Evolutionary conservation across 2,329 filamentous ascomycete species (phyloP).

Genomic region (Cryphonectria parasitica): DNA sequence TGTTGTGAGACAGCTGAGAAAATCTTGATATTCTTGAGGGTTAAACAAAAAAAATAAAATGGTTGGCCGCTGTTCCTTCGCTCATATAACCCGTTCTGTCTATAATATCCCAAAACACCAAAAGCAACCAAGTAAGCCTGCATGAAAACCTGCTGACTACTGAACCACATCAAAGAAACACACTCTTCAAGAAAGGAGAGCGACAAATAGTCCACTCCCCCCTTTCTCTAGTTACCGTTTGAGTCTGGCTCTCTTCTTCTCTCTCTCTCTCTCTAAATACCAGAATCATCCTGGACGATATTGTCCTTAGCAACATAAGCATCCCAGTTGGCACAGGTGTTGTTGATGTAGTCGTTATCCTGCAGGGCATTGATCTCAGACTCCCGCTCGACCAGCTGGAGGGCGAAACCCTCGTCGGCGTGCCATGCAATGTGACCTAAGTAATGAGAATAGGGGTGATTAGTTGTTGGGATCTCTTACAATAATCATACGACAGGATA

Average conservation of each 20-base stretch:
- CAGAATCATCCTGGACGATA: conserved; percentile 39
- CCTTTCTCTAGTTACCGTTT: too few species aligned
- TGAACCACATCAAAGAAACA: not conserved
- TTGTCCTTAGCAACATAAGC: conserved; percentile 33
- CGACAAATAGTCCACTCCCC: not conserved
- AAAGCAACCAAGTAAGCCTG: not conserved
- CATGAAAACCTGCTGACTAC: too few species aligned
- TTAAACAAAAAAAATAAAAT: not conserved
- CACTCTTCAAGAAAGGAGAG: too few species aligned
- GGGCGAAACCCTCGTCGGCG: conserved; percentile 47
- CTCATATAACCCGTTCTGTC: not conserved
- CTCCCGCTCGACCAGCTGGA: conserved; percentile 45
- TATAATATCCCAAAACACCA: not conserved
- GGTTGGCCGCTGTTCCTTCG: not conserved
- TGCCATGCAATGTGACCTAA: conserved; percentile 38
- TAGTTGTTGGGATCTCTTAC: not conserved
- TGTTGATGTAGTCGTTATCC: conserved; percentile 34
- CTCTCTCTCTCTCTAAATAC: conserved; percentile 34
- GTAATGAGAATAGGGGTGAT: not conserved
- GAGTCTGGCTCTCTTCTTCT: too few species aligned
- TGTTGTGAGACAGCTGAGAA: too few species aligned
- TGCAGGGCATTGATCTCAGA: conserved; percentile 30
- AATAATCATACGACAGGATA: too few species aligned
- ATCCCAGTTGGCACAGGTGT: conserved; percentile 38
- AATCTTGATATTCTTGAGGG: not conserved